phyloP scores from a whole-genome alignment of 306 rosid genomes.

The Albizia julibrissin region DNA sequence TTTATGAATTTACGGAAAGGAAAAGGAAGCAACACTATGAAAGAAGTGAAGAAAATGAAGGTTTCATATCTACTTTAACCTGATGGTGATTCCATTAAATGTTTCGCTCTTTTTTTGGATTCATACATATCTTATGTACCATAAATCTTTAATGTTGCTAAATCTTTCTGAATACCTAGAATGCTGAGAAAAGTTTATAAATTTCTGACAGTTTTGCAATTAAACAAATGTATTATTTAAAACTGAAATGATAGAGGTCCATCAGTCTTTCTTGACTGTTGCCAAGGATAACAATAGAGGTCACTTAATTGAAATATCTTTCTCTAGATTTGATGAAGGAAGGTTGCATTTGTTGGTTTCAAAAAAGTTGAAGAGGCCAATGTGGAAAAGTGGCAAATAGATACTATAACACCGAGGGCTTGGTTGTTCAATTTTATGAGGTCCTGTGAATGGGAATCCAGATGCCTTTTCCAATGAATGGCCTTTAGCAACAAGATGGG shows the following conservation, averaged over 20 bases:
- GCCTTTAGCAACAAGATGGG: not conserved
- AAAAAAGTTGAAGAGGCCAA: not conserved
- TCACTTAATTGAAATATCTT: not conserved
- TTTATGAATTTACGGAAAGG: not conserved
- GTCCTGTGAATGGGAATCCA: not conserved
- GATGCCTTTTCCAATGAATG: not conserved
- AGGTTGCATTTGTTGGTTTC: not conserved
- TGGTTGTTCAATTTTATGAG: too few species aligned
- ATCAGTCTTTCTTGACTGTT: not conserved
- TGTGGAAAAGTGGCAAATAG: not conserved
- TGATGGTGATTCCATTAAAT: not conserved
- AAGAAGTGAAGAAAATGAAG: conserved; percentile 11
- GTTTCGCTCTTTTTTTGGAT: not conserved
- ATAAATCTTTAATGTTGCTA: not conserved
- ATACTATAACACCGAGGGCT: not conserved
- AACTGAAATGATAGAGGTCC: not conserved
- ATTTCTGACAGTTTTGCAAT: not conserved
- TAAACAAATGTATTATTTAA: not conserved
- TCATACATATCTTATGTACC: not conserved
- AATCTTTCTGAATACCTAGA: not conserved
- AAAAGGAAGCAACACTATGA: not conserved
- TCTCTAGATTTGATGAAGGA: not conserved
- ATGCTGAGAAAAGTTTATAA: not conserved
- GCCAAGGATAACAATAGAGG: not conserved
- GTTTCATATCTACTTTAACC: not conserved